Conservation (phyloP, 2,329 filamentous ascomycete genomes). For the Xylariaceae sp. region DNA sequence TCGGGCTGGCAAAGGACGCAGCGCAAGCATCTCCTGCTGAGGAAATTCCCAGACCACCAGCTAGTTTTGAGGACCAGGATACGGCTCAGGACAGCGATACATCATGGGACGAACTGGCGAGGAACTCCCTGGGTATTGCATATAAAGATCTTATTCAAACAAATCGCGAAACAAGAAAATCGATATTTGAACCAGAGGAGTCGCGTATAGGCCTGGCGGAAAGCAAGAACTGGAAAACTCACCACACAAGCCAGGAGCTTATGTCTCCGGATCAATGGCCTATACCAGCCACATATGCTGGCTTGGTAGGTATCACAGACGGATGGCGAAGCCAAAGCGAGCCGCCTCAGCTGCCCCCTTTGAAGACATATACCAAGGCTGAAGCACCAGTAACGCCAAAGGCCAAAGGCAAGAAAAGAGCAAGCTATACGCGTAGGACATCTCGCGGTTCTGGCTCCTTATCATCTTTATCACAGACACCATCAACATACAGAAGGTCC, state of each 20-base stretch:
- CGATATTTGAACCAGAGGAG: conserved; percentile 5
- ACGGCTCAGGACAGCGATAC: conserved; percentile 28
- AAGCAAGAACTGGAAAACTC: conserved; percentile 33
- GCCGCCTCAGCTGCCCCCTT: conserved; percentile 26
- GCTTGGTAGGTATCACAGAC: conserved; percentile 24
- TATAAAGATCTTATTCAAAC: conserved; percentile 36
- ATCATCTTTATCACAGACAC: conserved; percentile 21
- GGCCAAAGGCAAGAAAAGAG: conserved; percentile 24
- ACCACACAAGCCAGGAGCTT: conserved; percentile 27
- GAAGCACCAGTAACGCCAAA: conserved; percentile 18
- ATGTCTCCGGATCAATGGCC: conserved; percentile 35
- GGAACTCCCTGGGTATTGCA: conserved; percentile 39
- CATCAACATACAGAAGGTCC: conserved; percentile 26
- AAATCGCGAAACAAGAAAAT: conserved; percentile 22
- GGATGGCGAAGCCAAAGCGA: conserved; percentile 24
- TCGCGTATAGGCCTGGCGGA: neutral
- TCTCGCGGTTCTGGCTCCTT: conserved; percentile 21
- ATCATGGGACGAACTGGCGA: conserved; percentile 35
- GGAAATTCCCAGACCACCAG: conserved; percentile 19
- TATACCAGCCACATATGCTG: conserved; percentile 21
- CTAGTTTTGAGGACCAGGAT: conserved; percentile 16
- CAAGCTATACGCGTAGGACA: conserved; percentile 11
- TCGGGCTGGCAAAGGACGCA: conserved; percentile 22
- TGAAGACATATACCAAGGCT: neutral
- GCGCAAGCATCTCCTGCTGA: conserved; percentile 6